These are phyloP conservation scores for Vitis labrusca DNA, from an alignment of 164 flowering plant species.

Conservation along the genomic window DNA sequence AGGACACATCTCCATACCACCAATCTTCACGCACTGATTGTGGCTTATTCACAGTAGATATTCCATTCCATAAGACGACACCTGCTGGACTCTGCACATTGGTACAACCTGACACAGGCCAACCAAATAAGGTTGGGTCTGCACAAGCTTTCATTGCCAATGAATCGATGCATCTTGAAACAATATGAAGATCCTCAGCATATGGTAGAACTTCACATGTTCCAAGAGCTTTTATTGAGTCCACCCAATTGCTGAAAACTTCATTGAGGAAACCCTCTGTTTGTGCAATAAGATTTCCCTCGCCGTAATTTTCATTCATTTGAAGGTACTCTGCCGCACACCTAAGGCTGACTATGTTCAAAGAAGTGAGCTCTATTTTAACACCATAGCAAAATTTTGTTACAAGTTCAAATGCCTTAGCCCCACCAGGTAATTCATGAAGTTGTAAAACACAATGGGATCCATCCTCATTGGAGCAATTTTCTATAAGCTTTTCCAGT, in stretches of 20 bases:
- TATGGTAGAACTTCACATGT: conserved; percentile 45
- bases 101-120: conserved; percentile 27
- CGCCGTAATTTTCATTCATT: conserved; percentile 52
- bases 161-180: conserved; percentile 52
- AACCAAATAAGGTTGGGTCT: conserved; percentile 36
- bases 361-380: conserved; percentile 44
- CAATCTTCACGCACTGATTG: conserved; percentile 34
- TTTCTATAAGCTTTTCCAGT: conserved; percentile 41
- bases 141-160: conserved; percentile 54
- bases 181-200: conserved; percentile 51
- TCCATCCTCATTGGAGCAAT: conserved; percentile 21
- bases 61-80: conserved; percentile 47
- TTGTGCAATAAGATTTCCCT: conserved; percentile 46
- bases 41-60: conserved; percentile 26
- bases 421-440: conserved; percentile 53
- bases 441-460: conserved; percentile 32
- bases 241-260: conserved; percentile 46
- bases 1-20: conserved; percentile 59
- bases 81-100: conserved; percentile 8
- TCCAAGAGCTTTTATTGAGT: conserved; percentile 52
- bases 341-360: conserved; percentile 44
- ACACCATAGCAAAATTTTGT: conserved; percentile 59
- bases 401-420: conserved; percentile 47
- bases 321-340: conserved; percentile 57
- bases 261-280: conserved; percentile 49